Base-by-base conservation (phyloP, 176 grass and related monocot species). In the Zoysia japonica region DNA sequence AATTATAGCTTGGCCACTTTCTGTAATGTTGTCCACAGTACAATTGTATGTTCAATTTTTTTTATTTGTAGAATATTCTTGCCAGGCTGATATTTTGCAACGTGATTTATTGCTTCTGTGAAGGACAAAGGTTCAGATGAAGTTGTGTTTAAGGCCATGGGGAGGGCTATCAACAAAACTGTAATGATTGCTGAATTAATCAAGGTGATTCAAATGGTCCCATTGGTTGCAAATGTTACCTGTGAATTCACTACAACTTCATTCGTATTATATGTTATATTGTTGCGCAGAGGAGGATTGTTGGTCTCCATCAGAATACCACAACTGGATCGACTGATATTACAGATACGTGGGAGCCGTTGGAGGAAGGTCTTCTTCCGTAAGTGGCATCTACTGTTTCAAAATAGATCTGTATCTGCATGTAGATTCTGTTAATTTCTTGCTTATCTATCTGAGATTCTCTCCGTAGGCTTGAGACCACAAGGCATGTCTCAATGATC, bases 301-400 rank as follows among this genome's bases (percentile, higher is more conserved):
- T 91, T 73, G 96, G 92, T 57, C 96, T 98, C 75, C 96, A 98
- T 82, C 96, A 98, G 64, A 91, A 87, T 72, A 93, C 92, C 11
- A 74, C 74, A 48, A 92, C 91, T 47, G 90, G 88, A 59, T 99
- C 96, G n/a, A 95, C 93, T 72, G 96, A 99, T 86, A 99, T 95
- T 53, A 99, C 96, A 28, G 96, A 99, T 74, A 99, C 77, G 54
- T 99, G 96, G 96, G 96, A 99, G 80, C 96, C 96, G 36, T 77
- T 99, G 52, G 96, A 99, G 88, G 96, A 99, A 93, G 96, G 96
- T 81, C 45, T 99, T 65, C 96, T 99, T 43, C 96, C 96, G 96
- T 99, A 91, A 88, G 59, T 45, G n/a, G 16, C 65, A 60, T 72
- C 0, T 68, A 78, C 75, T 17, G 12, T 83, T 48, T 76, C 60